A percentile compares a stretch with the other conserved stretches of the same genome.
phyloP scores from a whole-genome alignment of 176 grass and related monocot genomes.

The Tillandsia fasciculata region DNA sequence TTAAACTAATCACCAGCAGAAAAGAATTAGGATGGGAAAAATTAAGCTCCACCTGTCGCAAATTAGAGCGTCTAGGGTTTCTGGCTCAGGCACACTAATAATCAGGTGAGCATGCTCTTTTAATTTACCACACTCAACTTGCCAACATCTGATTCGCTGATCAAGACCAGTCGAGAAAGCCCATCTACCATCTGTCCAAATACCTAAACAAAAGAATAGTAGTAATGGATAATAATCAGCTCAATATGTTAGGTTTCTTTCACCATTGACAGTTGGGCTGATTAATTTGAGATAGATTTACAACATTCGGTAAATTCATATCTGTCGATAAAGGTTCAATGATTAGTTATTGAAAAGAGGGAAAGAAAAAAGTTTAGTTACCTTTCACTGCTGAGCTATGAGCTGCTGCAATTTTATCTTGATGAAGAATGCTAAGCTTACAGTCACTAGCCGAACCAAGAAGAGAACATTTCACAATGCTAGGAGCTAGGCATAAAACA shows the following conservation, averaged over 20 bases:
- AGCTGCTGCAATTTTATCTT: constrained; percentile 43
- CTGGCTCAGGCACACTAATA: constrained; percentile 81
- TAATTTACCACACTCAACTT: constrained; percentile 29
- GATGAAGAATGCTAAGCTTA: constrained; percentile 30
- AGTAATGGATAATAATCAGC: not conserved
- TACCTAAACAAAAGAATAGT: constrained; percentile 31
- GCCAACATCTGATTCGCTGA: constrained; percentile 84
- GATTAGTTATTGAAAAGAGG: not conserved
- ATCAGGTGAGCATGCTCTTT: constrained; percentile 47
- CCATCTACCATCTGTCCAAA: constrained; percentile 82
- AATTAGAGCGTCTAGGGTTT: constrained; percentile 59
- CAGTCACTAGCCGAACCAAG: constrained; percentile 12
- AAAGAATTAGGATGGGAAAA: not conserved
- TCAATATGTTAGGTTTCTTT: not conserved
- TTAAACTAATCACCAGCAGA: not conserved
- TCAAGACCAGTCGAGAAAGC: constrained; percentile 81
- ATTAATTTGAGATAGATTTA: not conserved
- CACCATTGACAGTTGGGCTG: not conserved
- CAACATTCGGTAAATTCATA: not conserved
- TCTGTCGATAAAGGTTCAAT: not conserved
- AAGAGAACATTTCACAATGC: not conserved
- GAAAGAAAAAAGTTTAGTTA: not conserved
- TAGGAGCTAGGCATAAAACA: constrained; percentile 6
- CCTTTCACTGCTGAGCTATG: constrained; percentile 96
- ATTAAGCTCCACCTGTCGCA: constrained; percentile 31